Percentiles rank a stretch among this genome's conserved stretches.
phyloP scores from a whole-genome alignment of 2,329 filamentous ascomycete species.

The Talaromyces islandicus region DNA sequence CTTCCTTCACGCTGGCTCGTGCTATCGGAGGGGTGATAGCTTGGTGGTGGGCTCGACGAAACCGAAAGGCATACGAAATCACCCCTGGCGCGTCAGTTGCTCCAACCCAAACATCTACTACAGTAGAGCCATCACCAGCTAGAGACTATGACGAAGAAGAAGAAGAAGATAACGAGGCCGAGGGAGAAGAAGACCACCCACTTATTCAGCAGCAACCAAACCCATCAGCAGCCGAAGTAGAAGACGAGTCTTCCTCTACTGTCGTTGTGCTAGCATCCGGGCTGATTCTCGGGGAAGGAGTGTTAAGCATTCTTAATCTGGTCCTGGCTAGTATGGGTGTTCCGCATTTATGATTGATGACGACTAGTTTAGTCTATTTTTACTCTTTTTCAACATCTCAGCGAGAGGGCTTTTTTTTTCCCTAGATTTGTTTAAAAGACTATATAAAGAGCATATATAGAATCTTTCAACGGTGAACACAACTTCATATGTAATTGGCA shows the following conservation, averaged over 20 bases:
- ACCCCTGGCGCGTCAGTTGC: background rate
- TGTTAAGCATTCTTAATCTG: slow-evolving; percentile 87
- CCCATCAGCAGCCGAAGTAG: slow-evolving; percentile 3
- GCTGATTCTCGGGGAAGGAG: slow-evolving; percentile 85
- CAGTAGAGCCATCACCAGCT: background rate
- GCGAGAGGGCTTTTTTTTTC: background rate
- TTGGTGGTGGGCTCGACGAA: slow-evolving; percentile 65
- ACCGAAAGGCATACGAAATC: background rate
- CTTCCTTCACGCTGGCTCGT: slow-evolving; percentile 86
- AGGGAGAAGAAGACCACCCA: background rate
- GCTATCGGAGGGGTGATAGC: slow-evolving; percentile 71
- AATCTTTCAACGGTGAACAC: background rate
- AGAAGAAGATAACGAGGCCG: background rate
- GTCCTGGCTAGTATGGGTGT: slow-evolving; percentile 70
- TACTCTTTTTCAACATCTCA: background rate
- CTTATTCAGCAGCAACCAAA: background rate
- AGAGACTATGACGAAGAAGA: background rate
- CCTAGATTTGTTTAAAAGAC: background rate
- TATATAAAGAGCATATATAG: background rate
- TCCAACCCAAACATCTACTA: background rate
- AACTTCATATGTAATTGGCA: background rate
- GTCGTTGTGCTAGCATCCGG: slow-evolving; percentile 87
- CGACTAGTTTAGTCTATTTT: background rate
- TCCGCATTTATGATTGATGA: slow-evolving; percentile 57
- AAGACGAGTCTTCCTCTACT: slow-evolving; percentile 46